A percentile compares a stretch with the other conserved stretches of the same genome.
Evolutionary conservation across 1,284 basidiomycete species (phyloP).

Genomic region (Trichosporon coremiiforme): DNA sequence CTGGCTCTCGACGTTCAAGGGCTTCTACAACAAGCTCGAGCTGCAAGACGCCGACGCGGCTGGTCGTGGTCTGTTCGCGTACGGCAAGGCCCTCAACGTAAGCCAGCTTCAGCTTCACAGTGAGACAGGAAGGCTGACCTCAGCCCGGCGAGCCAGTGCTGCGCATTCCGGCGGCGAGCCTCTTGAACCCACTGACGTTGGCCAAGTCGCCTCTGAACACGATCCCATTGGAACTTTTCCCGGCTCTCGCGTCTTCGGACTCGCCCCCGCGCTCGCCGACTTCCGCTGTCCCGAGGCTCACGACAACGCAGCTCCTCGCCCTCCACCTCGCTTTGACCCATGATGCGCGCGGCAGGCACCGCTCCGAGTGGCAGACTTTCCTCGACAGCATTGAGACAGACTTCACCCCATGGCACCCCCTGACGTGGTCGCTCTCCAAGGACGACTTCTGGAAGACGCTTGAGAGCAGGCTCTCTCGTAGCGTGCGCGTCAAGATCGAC

Average conservation of each 20-base stretch:
- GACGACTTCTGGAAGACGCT: slow-evolving; percentile 39
- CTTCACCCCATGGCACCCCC: slow-evolving; percentile 70
- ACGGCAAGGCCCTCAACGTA: slow-evolving; percentile 27
- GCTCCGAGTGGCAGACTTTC: slow-evolving; percentile 67
- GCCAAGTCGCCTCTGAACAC: slow-evolving; percentile 32
- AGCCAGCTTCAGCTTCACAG: background rate
- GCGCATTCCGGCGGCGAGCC: slow-evolving; percentile 66
- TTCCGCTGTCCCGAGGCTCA: slow-evolving; percentile 34
- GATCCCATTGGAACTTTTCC: slow-evolving; percentile 47
- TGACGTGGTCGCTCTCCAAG: slow-evolving; percentile 65
- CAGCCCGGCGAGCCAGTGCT: slow-evolving; percentile 66
- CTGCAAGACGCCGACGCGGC: slow-evolving; percentile 26
- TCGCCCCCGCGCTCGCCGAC: slow-evolving; percentile 26
- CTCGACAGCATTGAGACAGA: slow-evolving; percentile 69
- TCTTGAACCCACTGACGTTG: slow-evolving; percentile 72
- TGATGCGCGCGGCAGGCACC: slow-evolving; percentile 58
- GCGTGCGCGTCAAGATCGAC: slow-evolving; percentile 60
- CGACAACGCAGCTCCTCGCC: slow-evolving; percentile 62
- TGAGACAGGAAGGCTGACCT: slow-evolving; percentile 2
- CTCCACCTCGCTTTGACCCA: slow-evolving; percentile 64
- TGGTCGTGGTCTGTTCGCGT: slow-evolving; percentile 35
- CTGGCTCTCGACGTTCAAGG: slow-evolving; percentile 32
- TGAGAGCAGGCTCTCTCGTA: slow-evolving; percentile 60
- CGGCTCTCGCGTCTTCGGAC: slow-evolving; percentile 23
- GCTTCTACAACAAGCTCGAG: slow-evolving; percentile 31